Conservation (phyloP, 176 grass and related monocot genomes). For the Puccinellia tenuiflora region DNA sequence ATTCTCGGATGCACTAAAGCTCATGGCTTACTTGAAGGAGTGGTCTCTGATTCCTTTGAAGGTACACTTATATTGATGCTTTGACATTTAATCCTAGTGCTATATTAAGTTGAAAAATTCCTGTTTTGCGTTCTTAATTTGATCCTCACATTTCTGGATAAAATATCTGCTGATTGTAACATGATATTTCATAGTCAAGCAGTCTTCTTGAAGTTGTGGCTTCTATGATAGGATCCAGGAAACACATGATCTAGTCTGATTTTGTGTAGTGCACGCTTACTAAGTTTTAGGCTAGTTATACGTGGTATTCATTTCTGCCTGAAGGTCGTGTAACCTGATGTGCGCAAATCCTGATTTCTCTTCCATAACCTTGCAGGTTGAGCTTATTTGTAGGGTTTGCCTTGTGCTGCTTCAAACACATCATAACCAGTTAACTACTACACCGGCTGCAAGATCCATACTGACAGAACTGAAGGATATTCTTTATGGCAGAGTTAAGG, state of each 20-base stretch:
- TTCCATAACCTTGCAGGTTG: constrained; percentile 54
- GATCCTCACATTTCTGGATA: neutral
- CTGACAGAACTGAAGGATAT: constrained; percentile 57
- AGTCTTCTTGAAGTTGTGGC: neutral
- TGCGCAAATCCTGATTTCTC: constrained; percentile 8
- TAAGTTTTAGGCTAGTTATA: neutral
- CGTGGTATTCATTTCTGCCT: neutral
- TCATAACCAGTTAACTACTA: constrained; percentile 81
- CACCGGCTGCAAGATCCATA: constrained; percentile 29
- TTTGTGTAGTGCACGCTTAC: neutral
- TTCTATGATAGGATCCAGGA: too few species aligned
- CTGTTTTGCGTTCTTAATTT: neutral
- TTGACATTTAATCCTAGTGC: neutral
- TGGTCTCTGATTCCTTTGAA: constrained; percentile 74
- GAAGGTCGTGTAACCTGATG: neutral
- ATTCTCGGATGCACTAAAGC: constrained; percentile 89
- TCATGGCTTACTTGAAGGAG: constrained; percentile 91
- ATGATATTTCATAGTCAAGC: constrained; percentile 1
- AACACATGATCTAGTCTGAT: neutral
- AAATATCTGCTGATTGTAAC: neutral
- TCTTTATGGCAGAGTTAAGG: constrained; percentile 76
- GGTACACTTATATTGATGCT: constrained; percentile 28
- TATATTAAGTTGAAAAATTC: neutral
- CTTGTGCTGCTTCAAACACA: constrained; percentile 85
- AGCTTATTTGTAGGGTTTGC: constrained; percentile 79